Conservation (phyloP, 768 basidiomycete genomes). For the Tylopilus sp. region DNA sequence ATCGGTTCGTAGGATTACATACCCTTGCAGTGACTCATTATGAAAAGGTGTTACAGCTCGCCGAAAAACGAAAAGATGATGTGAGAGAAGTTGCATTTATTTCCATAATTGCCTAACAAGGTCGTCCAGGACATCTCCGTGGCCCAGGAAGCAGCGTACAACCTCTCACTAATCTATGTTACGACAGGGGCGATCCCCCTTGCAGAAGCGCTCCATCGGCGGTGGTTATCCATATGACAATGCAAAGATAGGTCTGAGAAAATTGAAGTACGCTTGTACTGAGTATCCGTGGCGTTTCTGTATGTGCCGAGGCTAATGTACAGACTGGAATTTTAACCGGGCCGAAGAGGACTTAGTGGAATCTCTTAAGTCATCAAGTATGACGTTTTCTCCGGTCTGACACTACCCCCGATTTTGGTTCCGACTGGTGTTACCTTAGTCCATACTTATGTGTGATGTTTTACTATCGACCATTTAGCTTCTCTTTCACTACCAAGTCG, state of each 20-base stretch:
- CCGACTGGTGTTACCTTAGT: neutral
- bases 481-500: neutral
- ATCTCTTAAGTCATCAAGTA: neutral
- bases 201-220: conserved; percentile 66
- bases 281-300: neutral
- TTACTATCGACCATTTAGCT: neutral
- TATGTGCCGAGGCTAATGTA: neutral
- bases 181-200: conserved; percentile 71
- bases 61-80: conserved; percentile 35
- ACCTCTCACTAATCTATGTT: conserved; percentile 79
- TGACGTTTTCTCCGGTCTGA: neutral
- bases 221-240: conserved; percentile 75
- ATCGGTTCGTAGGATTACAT: conserved; percentile 55
- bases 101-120: neutral
- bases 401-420: conserved; percentile 2
- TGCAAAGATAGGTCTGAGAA: too few species aligned
- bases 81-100: neutral
- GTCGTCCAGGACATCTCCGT: conserved; percentile 6
- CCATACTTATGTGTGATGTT: neutral
- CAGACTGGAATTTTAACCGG: neutral
- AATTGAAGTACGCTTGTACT: neutral
- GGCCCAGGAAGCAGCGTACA: conserved; percentile 31
- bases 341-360: neutral
- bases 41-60: conserved; percentile 64
- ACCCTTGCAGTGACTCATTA: conserved; percentile 85